These are phyloP conservation scores for Ziziphus jujuba DNA, from an alignment of 306 rosid species.

Conservation along the genomic window DNA sequence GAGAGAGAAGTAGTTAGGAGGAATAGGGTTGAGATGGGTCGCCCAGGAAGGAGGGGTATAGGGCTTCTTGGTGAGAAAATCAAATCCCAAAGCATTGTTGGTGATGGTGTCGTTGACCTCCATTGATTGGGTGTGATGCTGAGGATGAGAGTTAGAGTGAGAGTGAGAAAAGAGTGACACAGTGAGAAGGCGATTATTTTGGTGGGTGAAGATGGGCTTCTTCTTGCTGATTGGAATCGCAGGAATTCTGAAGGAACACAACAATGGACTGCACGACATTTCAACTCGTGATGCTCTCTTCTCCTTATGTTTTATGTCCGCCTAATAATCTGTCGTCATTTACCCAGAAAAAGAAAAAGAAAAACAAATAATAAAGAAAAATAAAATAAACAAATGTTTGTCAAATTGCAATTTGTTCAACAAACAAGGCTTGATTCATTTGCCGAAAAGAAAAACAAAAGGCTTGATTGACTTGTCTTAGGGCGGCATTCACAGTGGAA, in stretches of 20 bases:
- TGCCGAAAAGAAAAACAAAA: too few relatives aligned
- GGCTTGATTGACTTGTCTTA: too few relatives aligned
- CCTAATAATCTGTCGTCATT: too few relatives aligned
- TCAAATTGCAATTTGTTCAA: too few relatives aligned
- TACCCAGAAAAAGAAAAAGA: too few relatives aligned
- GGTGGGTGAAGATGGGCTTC: not conserved
- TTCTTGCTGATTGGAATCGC: conserved; percentile 4
- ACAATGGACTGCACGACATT: conserved; percentile 23
- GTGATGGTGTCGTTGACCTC: conserved; percentile 25
- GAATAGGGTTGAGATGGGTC: conserved; percentile 64
- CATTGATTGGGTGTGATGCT: conserved; percentile 20
- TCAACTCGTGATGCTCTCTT: not conserved
- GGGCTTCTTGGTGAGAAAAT: conserved; percentile 51
- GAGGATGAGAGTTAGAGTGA: not conserved
- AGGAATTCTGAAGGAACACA: not conserved
- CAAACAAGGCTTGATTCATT: too few relatives aligned
- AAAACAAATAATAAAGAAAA: too few relatives aligned
- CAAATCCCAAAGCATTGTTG: conserved; percentile 13
- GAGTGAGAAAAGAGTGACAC: not conserved
- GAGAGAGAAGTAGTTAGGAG: conserved; percentile 69
- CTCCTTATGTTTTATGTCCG: too few relatives aligned
- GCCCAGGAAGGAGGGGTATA: conserved; percentile 89
- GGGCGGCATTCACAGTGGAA: too few relatives aligned
- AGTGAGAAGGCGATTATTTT: conserved; percentile 8
- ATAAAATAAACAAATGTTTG: too few relatives aligned